Conservation (phyloP, 495 filamentous ascomycete genomes). For the Podospora conica region DNA sequence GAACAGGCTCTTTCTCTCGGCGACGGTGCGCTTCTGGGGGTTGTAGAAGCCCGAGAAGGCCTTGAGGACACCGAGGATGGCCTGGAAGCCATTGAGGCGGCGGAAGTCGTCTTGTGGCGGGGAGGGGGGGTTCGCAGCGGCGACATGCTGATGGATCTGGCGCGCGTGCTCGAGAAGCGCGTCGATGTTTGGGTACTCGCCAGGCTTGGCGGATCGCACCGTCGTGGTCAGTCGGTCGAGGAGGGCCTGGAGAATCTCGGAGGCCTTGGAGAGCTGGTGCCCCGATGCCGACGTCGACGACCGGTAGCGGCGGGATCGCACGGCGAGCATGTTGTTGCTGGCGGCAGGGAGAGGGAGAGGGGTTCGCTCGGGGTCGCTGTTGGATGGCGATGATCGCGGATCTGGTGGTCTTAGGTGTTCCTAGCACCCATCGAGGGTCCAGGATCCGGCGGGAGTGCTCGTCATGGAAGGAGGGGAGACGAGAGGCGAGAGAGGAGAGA, state of each 20-base stretch:
- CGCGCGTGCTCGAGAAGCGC: constrained; percentile 36
- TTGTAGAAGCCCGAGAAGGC: constrained; percentile 69
- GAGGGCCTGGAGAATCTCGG: constrained; percentile 53
- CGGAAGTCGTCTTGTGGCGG: constrained; percentile 72
- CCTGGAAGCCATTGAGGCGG: constrained; percentile 72
- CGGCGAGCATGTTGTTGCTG: constrained; percentile 33
- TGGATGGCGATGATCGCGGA: neutral
- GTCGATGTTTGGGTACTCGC: constrained; percentile 38
- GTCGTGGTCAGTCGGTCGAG: constrained; percentile 47
- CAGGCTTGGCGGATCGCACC: constrained; percentile 13
- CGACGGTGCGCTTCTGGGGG: constrained; percentile 48
- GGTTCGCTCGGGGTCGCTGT: neutral
- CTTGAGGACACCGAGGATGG: constrained; percentile 59
- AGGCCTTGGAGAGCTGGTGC: constrained; percentile 49
- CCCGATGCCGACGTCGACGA: constrained; percentile 58
- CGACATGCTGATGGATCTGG: constrained; percentile 43
- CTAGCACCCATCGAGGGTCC: constrained; percentile 29
- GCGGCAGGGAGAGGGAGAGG: neutral
- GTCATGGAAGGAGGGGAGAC: constrained; percentile 20
- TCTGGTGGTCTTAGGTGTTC: constrained; percentile 3
- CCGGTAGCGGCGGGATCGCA: constrained; percentile 48
- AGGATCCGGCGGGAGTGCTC: constrained; percentile 9
- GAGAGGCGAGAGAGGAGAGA: too few species aligned
- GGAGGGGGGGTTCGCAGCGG: constrained; percentile 37
- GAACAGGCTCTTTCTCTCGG: constrained; percentile 58